These are phyloP conservation scores for Acorus calamus DNA, from an alignment of 106 monocot genomes.

Conservation along the genomic window DNA sequence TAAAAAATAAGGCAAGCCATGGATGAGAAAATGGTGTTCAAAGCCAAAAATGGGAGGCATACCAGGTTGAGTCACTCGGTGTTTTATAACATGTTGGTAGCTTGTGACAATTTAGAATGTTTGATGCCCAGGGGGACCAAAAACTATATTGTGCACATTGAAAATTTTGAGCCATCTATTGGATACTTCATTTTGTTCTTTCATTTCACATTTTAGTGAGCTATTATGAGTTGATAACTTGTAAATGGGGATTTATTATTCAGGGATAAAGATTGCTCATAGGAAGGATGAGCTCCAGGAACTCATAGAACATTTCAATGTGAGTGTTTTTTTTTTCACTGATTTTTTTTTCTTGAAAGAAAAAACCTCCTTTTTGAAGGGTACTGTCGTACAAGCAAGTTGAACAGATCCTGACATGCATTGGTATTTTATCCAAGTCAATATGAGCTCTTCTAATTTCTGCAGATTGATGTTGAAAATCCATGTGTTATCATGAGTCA, in stretches of 20 bases:
- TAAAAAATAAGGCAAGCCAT: too few species aligned
- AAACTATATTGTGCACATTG: neutral
- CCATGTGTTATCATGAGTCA: slow-evolving; percentile 99
- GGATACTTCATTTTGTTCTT: too few species aligned
- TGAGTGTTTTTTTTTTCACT: slow-evolving; percentile 23
- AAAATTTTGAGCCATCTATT: neutral
- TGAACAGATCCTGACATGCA: neutral
- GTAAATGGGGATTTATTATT: neutral
- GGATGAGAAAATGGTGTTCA: too few species aligned
- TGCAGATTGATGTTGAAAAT: slow-evolving; percentile 99
- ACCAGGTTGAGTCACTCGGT: too few species aligned
- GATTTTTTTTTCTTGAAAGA: neutral
- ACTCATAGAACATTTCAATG: slow-evolving; percentile 91
- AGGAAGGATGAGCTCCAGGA: slow-evolving; percentile 60
- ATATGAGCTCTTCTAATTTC: neutral
- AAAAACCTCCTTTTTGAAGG: neutral
- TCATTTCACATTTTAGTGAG: too few species aligned
- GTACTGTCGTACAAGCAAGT: neutral
- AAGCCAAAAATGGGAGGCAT: too few species aligned
- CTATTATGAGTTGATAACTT: neutral
- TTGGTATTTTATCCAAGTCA: neutral
- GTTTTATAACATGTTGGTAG: too few species aligned
- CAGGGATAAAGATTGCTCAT: slow-evolving; percentile 81
- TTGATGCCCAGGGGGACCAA: too few species aligned
- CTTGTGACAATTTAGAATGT: too few species aligned